Conservation (phyloP, 1,284 basidiomycete species). For the Microbotryomycetes sp. region DNA sequence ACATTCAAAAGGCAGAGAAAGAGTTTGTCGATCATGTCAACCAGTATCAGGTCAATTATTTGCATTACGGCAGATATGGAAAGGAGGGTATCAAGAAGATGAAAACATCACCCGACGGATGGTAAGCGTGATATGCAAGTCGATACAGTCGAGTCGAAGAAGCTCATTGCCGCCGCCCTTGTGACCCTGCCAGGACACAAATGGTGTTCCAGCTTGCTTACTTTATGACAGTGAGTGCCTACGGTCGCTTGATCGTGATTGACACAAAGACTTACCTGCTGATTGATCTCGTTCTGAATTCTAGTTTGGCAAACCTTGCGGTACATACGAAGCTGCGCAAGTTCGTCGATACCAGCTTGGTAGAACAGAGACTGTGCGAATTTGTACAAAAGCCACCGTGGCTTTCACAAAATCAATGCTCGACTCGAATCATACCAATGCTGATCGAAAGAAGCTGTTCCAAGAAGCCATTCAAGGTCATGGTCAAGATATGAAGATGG, state of each 20-base stretch:
- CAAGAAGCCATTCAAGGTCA: constrained; percentile 63
- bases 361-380: constrained; percentile 79
- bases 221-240: constrained; percentile 43
- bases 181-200: constrained; percentile 51
- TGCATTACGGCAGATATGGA: constrained; percentile 65
- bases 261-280: constrained; percentile 31
- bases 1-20: constrained; percentile 55
- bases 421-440: constrained; percentile 47
- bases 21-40: constrained; percentile 59
- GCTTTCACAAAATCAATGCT: constrained; percentile 67
- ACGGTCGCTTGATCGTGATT: constrained; percentile 43
- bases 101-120: constrained; percentile 80
- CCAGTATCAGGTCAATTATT: constrained; percentile 60
- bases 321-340: constrained; percentile 79
- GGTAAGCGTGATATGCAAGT: constrained; percentile 45
- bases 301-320: constrained; percentile 2
- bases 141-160: background rate
- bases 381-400: constrained; percentile 63
- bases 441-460: constrained; percentile 56
- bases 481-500: constrained; percentile 59
- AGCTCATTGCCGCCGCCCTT: background rate
- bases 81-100: constrained; percentile 81
- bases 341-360: constrained; percentile 78
- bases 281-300: background rate
- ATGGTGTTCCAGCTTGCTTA: constrained; percentile 83